Evolutionary conservation across 2,329 filamentous ascomycete genomes (phyloP), one percentile per base, ranked within the genome.

Genomic region (Colletotrichum coccodes): DNA sequence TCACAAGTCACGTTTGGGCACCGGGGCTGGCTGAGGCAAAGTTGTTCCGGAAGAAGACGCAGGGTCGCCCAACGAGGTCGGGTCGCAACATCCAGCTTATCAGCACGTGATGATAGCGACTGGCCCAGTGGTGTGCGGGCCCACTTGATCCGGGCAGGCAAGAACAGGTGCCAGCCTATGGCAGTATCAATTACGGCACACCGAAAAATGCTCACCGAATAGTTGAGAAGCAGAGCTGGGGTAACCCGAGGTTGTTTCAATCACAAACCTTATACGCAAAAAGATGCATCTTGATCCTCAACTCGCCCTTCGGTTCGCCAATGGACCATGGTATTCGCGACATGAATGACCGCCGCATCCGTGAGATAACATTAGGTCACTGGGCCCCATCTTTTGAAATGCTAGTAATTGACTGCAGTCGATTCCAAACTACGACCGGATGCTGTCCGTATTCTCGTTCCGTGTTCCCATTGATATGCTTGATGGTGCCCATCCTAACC

Each of bases 31-130:
- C n/a, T 38, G 52, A 68, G n/a, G 46, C 34, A 63, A 8, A 56
- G 49, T 40, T n/a, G 49, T 40, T 42, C 59, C 36, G 21, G 49
- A 44, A 28, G 18, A 42, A 38, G 36, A 64, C 12, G 64, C 44
- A 53, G 26, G 38, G 53, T 28, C 46, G 65, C 65, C 65, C 53
- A 54, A 68, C 47, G 38, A 36, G 60, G 46, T 66, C 66, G 49
- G 66, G 66, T 69, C 42, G 54, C 66, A 69, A 66, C 53, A 21
- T 40, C 9, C 9, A 14, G n/a, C 34, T n/a, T 68, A 53, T 59
- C 53, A 23, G 21, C 66, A 69, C 66, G 66, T 69, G 66, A 58
- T n/a, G 60, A 46, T 40, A 66, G 54, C 50, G 34, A 42, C 49
- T 46, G 66, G 42, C 42, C 32, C 32, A 12, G 6, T 12, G 23